Conservation (phyloP, 192 early-diverging fungal genomes). For the Podila verticillata region DNA sequence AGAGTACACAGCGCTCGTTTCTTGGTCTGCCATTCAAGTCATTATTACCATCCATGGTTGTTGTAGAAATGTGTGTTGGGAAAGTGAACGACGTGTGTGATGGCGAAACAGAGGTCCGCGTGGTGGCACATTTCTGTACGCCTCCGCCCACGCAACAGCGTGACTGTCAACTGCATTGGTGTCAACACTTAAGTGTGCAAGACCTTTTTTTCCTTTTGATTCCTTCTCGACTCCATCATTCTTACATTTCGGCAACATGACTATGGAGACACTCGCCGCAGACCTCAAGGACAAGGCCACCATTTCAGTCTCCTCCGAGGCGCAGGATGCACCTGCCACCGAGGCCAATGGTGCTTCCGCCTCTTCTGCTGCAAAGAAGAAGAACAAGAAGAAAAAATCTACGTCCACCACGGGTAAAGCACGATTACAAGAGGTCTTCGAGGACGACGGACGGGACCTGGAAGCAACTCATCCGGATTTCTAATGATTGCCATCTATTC, state of each 20-base stretch:
- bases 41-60: not conserved
- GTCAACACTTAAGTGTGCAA: not conserved
- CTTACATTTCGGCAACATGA: constrained; percentile 17
- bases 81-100: not conserved
- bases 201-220: constrained; percentile 5
- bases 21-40: not conserved
- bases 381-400: constrained; percentile 63
- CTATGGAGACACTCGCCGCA: constrained; percentile 22
- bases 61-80: not conserved
- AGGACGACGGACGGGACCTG: too few species aligned
- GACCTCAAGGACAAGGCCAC: constrained; percentile 24
- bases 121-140: too few species aligned
- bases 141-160: not conserved
- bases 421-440: too few species aligned
- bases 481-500: not conserved
- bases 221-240: not conserved
- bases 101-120: not conserved
- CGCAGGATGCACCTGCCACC: constrained; percentile 10
- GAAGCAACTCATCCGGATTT: not conserved
- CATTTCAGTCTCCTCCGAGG: constrained; percentile 6
- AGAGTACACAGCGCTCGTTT: not conserved
- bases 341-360: constrained; percentile 6
- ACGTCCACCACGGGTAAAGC: constrained; percentile 10
- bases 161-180: not conserved
- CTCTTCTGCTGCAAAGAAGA: constrained; percentile 53